These are phyloP conservation scores for Xanthoconium separans DNA, from an alignment of 1,284 basidiomycete genomes.

Conservation along the genomic window DNA sequence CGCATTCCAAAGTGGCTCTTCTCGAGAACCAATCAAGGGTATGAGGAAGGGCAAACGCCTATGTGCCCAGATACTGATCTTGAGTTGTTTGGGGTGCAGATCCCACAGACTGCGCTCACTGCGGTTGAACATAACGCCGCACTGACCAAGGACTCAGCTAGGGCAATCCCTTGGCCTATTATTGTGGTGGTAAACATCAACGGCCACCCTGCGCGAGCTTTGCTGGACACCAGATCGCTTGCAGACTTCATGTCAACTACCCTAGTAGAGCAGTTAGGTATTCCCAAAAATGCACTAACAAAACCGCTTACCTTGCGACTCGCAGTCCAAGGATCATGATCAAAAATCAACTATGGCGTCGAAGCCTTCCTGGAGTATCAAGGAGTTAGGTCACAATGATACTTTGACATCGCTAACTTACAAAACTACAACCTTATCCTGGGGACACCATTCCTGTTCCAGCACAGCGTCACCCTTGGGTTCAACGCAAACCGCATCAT, in stretches of 20 bases:
- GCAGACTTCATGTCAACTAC: constrained; percentile 41
- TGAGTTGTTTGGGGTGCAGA: not conserved
- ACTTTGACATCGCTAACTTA: constrained; percentile 32
- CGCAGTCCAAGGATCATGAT: constrained; percentile 27
- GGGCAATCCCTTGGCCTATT: constrained; percentile 31
- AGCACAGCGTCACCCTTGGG: constrained; percentile 23
- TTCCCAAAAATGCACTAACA: constrained; percentile 16
- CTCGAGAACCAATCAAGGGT: too few relatives aligned
- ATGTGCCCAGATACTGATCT: too few relatives aligned
- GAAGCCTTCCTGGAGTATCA: constrained; percentile 32
- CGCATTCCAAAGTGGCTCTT: too few relatives aligned
- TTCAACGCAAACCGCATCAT: constrained; percentile 18
- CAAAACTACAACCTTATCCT: constrained; percentile 36
- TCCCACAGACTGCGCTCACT: fast-evolving
- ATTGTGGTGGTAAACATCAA: constrained; percentile 34
- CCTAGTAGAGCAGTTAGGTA: constrained; percentile 35
- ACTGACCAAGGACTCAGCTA: constrained; percentile 9
- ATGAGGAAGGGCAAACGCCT: too few relatives aligned
- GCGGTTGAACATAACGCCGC: not conserved
- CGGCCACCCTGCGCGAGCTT: constrained; percentile 29
- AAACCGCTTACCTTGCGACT: constrained; percentile 32
- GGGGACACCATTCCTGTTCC: constrained; percentile 33
- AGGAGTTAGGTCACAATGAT: constrained; percentile 14
- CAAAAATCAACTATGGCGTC: constrained; percentile 28
- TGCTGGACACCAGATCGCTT: constrained; percentile 39